Evolutionary conservation across 352 stramenopile genomes (phyloP).

Genomic region (Globisporangium middletonii): DNA sequence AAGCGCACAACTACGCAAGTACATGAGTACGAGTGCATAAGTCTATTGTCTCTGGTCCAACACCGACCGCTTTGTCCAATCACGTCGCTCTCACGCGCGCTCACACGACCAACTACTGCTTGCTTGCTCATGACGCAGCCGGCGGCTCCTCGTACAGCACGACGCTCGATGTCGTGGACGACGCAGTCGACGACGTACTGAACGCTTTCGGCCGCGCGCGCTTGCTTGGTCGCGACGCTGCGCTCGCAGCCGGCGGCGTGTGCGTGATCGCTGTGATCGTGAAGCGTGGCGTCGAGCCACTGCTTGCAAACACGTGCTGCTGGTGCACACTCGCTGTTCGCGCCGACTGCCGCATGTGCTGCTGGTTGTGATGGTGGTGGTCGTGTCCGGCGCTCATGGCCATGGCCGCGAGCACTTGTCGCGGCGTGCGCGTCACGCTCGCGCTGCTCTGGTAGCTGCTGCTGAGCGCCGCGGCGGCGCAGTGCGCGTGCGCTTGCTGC

Average conservation of each 20-base stretch:
- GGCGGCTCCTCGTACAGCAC: conserved; percentile 14
- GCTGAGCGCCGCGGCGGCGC: not conserved
- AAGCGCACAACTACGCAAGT: no score
- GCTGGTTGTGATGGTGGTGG: not conserved
- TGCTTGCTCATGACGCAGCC: not conserved
- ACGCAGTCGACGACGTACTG: conserved; percentile 13
- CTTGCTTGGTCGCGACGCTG: not conserved
- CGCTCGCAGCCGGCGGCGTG: not conserved
- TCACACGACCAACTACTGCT: no score
- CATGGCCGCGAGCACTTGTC: conserved; percentile 7
- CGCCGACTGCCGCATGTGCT: not conserved
- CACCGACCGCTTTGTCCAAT: no score
- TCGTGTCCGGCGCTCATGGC: no score
- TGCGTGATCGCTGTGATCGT: not conserved
- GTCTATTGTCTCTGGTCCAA: no score
- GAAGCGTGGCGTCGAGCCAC: conserved; percentile 7
- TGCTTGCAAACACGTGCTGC: not conserved
- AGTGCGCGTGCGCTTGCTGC: conserved; percentile 3
- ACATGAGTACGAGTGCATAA: no score
- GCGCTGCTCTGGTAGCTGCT: not conserved
- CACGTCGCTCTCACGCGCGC: no score
- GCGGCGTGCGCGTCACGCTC: conserved; percentile 4
- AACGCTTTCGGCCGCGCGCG: conserved; percentile 12
- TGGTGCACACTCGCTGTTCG: conserved; percentile 1
- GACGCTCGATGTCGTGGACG: conserved; percentile 12